Evolutionary conservation across 106 monocot genomes (phyloP).

Genomic region (Allium sativum): DNA sequence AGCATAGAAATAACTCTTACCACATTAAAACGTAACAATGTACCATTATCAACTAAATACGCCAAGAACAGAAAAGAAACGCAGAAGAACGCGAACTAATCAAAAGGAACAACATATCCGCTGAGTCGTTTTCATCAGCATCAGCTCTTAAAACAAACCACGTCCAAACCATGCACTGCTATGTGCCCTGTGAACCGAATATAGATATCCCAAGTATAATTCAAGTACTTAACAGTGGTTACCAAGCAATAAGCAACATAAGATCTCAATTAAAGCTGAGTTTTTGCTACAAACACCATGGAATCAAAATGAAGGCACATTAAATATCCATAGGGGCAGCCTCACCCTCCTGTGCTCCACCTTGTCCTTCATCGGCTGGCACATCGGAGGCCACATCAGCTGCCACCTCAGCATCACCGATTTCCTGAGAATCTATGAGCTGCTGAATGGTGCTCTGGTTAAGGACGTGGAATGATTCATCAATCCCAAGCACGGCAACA

Average conservation of each 20-base stretch:
- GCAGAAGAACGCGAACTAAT: too few species aligned
- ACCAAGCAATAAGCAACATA: not conserved
- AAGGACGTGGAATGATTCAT: slow-evolving; percentile 61
- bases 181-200: not conserved
- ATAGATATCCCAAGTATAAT: not conserved
- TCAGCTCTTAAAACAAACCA: too few species aligned
- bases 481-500: slow-evolving; percentile 70
- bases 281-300: not conserved
- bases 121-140: too few species aligned
- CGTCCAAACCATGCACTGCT: not conserved
- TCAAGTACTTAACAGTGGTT: not conserved
- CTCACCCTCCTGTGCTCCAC: slow-evolving; percentile 12
- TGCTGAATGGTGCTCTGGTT: slow-evolving; percentile 53
- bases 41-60: too few species aligned
- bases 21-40: too few species aligned
- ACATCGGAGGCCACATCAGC: slow-evolving; percentile 4
- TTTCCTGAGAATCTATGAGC: slow-evolving; percentile 53
- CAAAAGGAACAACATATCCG: too few species aligned
- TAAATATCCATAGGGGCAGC: slow-evolving; percentile 73
- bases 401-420: slow-evolving; percentile 29
- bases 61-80: too few species aligned
- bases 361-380: slow-evolving; percentile 16
- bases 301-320: too few species aligned
- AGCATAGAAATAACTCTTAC: too few species aligned
- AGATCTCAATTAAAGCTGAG: not conserved